Evolutionary conservation across 1,284 basidiomycete species (phyloP).

Genomic region (Coriolopsis trogii): DNA sequence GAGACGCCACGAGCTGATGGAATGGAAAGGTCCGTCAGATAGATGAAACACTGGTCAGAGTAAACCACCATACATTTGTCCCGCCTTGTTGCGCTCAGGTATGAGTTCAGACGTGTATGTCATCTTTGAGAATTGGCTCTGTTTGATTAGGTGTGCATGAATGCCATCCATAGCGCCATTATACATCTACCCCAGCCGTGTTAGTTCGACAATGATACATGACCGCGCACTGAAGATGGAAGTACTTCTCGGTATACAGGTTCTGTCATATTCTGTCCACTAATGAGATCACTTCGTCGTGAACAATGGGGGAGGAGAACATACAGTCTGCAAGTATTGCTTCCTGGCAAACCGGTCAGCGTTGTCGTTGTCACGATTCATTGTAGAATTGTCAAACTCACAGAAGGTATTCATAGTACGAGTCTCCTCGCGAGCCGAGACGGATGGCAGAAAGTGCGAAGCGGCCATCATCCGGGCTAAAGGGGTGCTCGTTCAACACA

Average conservation of each 20-base stretch:
- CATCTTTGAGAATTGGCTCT: conserved; percentile 59
- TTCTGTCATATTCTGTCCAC: conserved; percentile 83
- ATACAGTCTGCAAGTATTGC: conserved; percentile 78
- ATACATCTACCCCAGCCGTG: conserved; percentile 67
- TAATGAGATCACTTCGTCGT: conserved; percentile 10
- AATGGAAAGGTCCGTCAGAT: not conserved
- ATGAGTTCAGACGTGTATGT: conserved; percentile 85
- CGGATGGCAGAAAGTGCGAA: conserved; percentile 82
- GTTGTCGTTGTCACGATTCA: not conserved
- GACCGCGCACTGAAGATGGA: not conserved
- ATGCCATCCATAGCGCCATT: conserved; percentile 83
- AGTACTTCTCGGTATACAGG: conserved; percentile 75
- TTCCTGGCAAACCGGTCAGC: conserved; percentile 50
- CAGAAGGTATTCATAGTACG: conserved; percentile 93
- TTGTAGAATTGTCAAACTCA: conserved; percentile 40
- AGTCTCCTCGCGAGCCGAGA: conserved; percentile 91
- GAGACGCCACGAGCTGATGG: conserved; percentile 66
- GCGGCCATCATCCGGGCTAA: conserved; percentile 65
- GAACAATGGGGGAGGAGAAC: conserved; percentile 3
- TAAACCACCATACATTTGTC: conserved; percentile 49
- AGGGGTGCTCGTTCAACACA: not conserved
- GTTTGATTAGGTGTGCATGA: conserved; percentile 73
- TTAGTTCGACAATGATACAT: not conserved
- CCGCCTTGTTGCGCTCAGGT: conserved; percentile 50
- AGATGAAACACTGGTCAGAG: not conserved